These are phyloP conservation scores for Boletus patriciae DNA, from an alignment of 768 basidiomycete species.

Conservation along the genomic window DNA sequence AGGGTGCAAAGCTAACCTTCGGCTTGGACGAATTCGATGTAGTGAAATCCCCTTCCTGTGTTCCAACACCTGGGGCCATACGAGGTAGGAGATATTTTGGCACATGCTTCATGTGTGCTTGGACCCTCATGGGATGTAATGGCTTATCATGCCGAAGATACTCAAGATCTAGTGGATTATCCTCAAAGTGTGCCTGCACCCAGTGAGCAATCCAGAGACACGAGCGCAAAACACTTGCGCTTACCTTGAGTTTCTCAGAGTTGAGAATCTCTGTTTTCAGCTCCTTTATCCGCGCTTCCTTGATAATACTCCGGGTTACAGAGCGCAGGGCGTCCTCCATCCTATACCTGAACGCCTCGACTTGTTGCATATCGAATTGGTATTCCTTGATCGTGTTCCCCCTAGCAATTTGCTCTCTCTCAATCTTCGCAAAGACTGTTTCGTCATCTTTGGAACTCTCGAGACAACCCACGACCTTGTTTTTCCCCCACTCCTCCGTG, in stretches of 20 bases:
- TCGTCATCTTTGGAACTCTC: conserved; percentile 76
- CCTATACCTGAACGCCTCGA: conserved; percentile 95
- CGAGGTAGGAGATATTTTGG: conserved; percentile 90
- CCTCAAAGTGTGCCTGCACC: conserved; percentile 91
- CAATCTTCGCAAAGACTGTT: conserved; percentile 60
- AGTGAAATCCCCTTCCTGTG: conserved; percentile 28
- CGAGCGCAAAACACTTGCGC: conserved; percentile 14
- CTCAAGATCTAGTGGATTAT: conserved; percentile 91
- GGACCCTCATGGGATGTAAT: conserved; percentile 84
- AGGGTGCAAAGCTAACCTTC: conserved; percentile 65
- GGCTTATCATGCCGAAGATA: conserved; percentile 94
- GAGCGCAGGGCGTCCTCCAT: conserved; percentile 95
- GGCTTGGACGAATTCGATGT: conserved; percentile 16
- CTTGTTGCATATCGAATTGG: conserved; percentile 91
- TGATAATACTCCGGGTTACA: conserved; percentile 82
- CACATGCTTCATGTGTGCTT: conserved; percentile 94
- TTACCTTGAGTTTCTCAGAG: conserved; percentile 93
- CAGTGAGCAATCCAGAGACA: background rate
- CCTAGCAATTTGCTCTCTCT: conserved; percentile 64
- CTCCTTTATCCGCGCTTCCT: conserved; percentile 92
- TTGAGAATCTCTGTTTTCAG: conserved; percentile 91
- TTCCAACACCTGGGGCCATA: conserved; percentile 49
- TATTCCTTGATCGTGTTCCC: conserved; percentile 76
- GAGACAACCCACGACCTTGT: conserved; percentile 69
- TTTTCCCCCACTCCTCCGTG: conserved; percentile 63